Evolutionary conservation across 805 yeast genomes (phyloP).

Genomic region (Lipomyces chichibuensis): DNA sequence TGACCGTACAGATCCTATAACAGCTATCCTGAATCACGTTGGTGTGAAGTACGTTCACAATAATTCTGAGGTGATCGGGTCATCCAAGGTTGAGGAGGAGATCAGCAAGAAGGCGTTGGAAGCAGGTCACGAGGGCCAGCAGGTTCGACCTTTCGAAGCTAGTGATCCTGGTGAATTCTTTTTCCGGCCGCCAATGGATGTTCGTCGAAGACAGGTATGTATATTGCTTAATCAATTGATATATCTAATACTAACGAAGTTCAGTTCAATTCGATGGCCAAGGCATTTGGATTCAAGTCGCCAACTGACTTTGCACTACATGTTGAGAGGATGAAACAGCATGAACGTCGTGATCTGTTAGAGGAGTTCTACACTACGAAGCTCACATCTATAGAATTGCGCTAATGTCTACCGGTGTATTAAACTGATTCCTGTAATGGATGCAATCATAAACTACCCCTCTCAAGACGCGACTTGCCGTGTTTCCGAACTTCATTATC

Average conservation of each 20-base stretch:
- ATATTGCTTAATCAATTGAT: neutral
- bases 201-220: slow-evolving; percentile 18
- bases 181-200: slow-evolving; percentile 25
- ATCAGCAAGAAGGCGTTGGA: slow-evolving; percentile 17
- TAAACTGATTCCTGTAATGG: neutral
- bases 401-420: neutral
- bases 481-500: slow-evolving; percentile 79
- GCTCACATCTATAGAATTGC: neutral
- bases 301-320: slow-evolving; percentile 26
- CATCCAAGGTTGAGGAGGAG: slow-evolving; percentile 21
- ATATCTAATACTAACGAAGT: neutral
- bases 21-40: slow-evolving; percentile 27
- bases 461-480: slow-evolving; percentile 60
- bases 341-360: slow-evolving; percentile 13
- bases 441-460: neutral
- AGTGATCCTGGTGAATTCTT: neutral
- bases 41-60: slow-evolving; percentile 31
- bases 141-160: slow-evolving; percentile 4
- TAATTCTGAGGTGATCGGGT: slow-evolving; percentile 26
- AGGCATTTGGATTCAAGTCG: slow-evolving; percentile 13
- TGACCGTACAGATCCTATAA: slow-evolving; percentile 22
- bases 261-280: slow-evolving; percentile 25
- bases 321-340: slow-evolving; percentile 15
- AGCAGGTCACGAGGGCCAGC: neutral
- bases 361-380: slow-evolving; percentile 16